Base-by-base conservation (phyloP, 2,329 filamentous ascomycete species). In the Alternaria consortialis region DNA sequence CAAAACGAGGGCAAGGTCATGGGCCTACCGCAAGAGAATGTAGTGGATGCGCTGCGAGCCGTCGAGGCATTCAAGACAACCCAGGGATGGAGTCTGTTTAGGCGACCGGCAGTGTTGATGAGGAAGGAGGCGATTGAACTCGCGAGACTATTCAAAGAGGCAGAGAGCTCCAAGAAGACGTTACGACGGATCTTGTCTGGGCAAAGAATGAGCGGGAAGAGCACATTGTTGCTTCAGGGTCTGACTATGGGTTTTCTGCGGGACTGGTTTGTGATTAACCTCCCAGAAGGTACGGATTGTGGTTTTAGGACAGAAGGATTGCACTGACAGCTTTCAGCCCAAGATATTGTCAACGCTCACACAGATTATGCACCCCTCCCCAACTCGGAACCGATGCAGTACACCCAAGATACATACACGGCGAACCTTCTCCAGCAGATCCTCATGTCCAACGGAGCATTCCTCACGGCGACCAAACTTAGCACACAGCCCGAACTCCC, bases 51-150 rank as follows among this genome's bases (percentile, higher is more conserved):
- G 77, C 83, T 99, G 81, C 87, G 93, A 71, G 86, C 89, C n/a
- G 84, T 91, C 55, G 92, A 97, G 75, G 93, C 92, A 4, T 99
- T 99, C 84, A 97, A 97, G 86, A 84, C 88, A 23, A 91, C 88
- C 25, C 95, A 98, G 84, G 89, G 87, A 66, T 99, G 95, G 94
- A 87, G 85, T 60, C 82, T 97, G 72, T 99, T 98, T 80, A 84
- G 92, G 69, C 86, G 88, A 67, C 95, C 95, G 27, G 91, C 91
- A 57, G 87, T 90, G 55, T 82, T 99, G 75, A 82, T 97, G 64
- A 87, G 94, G 69, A 84, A 86, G 59, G 92, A 97, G 83, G 91
- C 91, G n/a, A 82, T 91, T 40, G 85, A 91, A 62, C 72, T 97
- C 71, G 86, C 87, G n/a, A 83, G 82, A 70, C 56, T 78, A 20